Base-by-base conservation (phyloP, 805 yeast genomes). In the Candida railenensis region DNA sequence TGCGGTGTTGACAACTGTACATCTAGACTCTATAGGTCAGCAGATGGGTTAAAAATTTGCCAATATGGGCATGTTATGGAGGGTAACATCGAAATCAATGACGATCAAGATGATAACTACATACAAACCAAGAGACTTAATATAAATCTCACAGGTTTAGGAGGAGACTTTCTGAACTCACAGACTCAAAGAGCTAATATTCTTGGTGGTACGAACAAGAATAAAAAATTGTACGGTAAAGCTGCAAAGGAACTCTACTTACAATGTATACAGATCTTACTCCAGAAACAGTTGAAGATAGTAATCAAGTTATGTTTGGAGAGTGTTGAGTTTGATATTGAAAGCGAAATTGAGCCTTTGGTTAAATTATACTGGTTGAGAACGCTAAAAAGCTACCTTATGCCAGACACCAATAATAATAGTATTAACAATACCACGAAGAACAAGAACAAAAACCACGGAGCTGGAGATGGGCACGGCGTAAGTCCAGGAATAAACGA, bases 1-100 rank as follows among this genome's bases (percentile, higher is more conserved):
- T 92, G 99, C 74, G 97, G 97, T 1, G 82, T 83, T 2, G 91
- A 87, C 52, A 92, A 92, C 69, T 92, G 99, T 66, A 81, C 87
- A 3, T 87, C 97, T 1, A 69, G 82, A 34, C 76, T 84, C 43
- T 92, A 89, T 81, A 76, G 85, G 43, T 64, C 80, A 25, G 68
- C 81, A 2, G 89, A 87, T 56, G 99, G 99, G 21, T 80, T 80
- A 43, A 77, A 83, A 47, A 84, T 91, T 9, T 92, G 99, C 62
- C 92, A 87, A 56, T 85, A 79, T 58, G 98, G 98, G 3, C 99
- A 92, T 66, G 90, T 91, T 18, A 79, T 81, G 64, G 92, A 84
- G 52, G 90, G 91, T 32, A 86, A 83, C 51, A 59, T 86, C 22
- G 96, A 89, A 61, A 74, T 82, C 51, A 87, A 87, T 51, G 92